phyloP scores from a whole-genome alignment of 768 basidiomycete species.

The Boletus barrowsii region DNA sequence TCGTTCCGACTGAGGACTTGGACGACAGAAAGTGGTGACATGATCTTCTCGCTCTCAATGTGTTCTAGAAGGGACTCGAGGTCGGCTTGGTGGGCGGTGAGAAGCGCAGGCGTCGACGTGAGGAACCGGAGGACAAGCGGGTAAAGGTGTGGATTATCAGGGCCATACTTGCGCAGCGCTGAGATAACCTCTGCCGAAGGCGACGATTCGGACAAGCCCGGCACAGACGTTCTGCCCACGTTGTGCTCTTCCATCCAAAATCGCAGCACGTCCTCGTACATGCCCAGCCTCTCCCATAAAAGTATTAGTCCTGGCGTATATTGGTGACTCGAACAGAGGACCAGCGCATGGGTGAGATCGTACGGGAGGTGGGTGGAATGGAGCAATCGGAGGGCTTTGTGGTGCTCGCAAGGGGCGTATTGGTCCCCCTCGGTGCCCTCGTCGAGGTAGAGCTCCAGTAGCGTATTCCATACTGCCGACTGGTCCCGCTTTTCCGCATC shows the following conservation, averaged over 20 bases:
- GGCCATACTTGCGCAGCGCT: conserved; percentile 74
- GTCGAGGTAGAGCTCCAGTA: conserved; percentile 88
- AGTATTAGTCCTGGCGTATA: conserved; percentile 85
- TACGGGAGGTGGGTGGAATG: conserved; percentile 62
- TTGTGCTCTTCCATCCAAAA: conserved; percentile 83
- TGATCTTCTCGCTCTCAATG: conserved; percentile 77
- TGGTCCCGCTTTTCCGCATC: conserved; percentile 64
- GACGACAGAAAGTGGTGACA: conserved; percentile 87
- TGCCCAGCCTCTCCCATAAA: conserved; percentile 90
- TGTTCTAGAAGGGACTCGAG: conserved; percentile 68
- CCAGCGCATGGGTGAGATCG: conserved; percentile 89
- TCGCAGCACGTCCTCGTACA: conserved; percentile 93
- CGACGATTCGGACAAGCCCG: conserved; percentile 30
- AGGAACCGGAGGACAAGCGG: conserved; percentile 87
- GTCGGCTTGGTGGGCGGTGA: conserved; percentile 69
- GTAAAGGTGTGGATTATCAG: conserved; percentile 70
- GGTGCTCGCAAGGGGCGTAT: conserved; percentile 7
- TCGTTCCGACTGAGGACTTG: conserved; percentile 86
- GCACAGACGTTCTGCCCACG: background rate
- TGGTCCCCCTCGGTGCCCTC: conserved; percentile 27
- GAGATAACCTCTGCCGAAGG: conserved; percentile 54
- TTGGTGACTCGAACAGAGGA: conserved; percentile 81
- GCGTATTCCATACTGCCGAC: conserved; percentile 90
- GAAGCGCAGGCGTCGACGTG: conserved; percentile 73
- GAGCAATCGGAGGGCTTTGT: conserved; percentile 75